phyloP scores from a whole-genome alignment of 495 filamentous ascomycete species.

The Annulohypoxylon maeteangense region DNA sequence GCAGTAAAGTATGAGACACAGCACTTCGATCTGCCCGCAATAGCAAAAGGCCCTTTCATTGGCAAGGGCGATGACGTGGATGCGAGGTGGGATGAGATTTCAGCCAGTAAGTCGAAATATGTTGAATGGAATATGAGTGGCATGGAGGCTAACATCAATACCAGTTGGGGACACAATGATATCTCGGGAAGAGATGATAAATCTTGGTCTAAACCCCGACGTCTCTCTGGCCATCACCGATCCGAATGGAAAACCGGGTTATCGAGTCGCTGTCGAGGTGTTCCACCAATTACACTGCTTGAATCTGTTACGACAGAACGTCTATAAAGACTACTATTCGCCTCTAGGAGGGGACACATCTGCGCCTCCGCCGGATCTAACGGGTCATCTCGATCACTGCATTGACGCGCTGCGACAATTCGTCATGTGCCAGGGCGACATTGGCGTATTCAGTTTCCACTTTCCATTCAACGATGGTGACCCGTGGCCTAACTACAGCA shows the following conservation, averaged over 20 bases:
- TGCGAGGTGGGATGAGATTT: slow-evolving; percentile 56
- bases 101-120: slow-evolving; percentile 50
- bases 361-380: slow-evolving; percentile 44
- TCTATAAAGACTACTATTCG: slow-evolving; percentile 61
- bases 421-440: slow-evolving; percentile 62
- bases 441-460: slow-evolving; percentile 64
- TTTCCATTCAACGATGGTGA: slow-evolving; percentile 51
- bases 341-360: slow-evolving; percentile 52
- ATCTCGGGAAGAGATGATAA: slow-evolving; percentile 57
- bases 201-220: slow-evolving; percentile 57
- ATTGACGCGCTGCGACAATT: slow-evolving; percentile 62
- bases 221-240: slow-evolving; percentile 59
- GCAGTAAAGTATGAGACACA: slow-evolving; percentile 58
- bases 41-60: slow-evolving; percentile 54
- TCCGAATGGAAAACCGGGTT: slow-evolving; percentile 61
- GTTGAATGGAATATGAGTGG: neutral
- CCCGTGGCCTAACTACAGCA: slow-evolving; percentile 61
- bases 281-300: slow-evolving; percentile 68
- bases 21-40: slow-evolving; percentile 55
- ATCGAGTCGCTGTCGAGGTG: slow-evolving; percentile 64
- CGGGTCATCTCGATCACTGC: slow-evolving; percentile 58
- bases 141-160: slow-evolving; percentile 1
- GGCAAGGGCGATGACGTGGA: slow-evolving; percentile 59
- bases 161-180: slow-evolving; percentile 63
- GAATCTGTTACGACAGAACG: slow-evolving; percentile 60